These are phyloP conservation scores for Didymella arachidicola DNA, from an alignment of 2,329 filamentous ascomycete species.

Conservation along the genomic window DNA sequence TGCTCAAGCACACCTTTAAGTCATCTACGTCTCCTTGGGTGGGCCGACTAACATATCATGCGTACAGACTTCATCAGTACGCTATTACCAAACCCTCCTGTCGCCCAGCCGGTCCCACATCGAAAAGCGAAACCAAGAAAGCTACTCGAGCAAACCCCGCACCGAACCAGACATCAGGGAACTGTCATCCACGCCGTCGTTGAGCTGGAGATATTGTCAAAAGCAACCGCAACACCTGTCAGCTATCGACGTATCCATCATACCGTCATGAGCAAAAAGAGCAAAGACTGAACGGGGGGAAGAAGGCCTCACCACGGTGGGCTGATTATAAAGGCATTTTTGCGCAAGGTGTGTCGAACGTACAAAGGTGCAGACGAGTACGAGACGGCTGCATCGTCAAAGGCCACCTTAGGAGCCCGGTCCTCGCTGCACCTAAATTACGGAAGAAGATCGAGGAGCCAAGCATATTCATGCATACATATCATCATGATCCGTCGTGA, in stretches of 20 bases:
- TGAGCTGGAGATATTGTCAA: slow-evolving; percentile 32
- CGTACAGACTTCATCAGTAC: slow-evolving; percentile 14
- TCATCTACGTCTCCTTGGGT: slow-evolving; percentile 18
- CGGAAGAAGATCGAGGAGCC: slow-evolving; percentile 30
- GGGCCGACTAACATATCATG: slow-evolving; percentile 26
- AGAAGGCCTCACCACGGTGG: slow-evolving; percentile 25
- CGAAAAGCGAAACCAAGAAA: slow-evolving; percentile 15
- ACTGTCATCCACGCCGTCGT: slow-evolving; percentile 33
- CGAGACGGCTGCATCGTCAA: slow-evolving; percentile 15
- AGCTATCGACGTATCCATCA: slow-evolving; percentile 35
- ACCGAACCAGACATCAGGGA: slow-evolving; percentile 30
- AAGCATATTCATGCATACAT: slow-evolving; percentile 34
- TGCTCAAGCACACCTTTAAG: slow-evolving; percentile 18
- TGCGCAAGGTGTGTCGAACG: slow-evolving; percentile 34
- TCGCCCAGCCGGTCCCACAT: slow-evolving; percentile 13
- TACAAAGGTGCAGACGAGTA: slow-evolving; percentile 35
- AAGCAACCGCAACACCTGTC: slow-evolving; percentile 25
- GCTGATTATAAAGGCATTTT: slow-evolving; percentile 29
- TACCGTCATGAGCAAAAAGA: slow-evolving; percentile 38
- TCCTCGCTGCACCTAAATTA: slow-evolving; percentile 31
- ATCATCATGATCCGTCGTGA: slow-evolving; percentile 39
- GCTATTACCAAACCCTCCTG: slow-evolving; percentile 2
- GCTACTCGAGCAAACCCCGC: slow-evolving; percentile 29
- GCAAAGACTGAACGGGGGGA: slow-evolving; percentile 29
- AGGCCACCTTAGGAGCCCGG: slow-evolving; percentile 12